Conservation (phyloP, 257 asterid species). For the Primulina huaijiensis region DNA sequence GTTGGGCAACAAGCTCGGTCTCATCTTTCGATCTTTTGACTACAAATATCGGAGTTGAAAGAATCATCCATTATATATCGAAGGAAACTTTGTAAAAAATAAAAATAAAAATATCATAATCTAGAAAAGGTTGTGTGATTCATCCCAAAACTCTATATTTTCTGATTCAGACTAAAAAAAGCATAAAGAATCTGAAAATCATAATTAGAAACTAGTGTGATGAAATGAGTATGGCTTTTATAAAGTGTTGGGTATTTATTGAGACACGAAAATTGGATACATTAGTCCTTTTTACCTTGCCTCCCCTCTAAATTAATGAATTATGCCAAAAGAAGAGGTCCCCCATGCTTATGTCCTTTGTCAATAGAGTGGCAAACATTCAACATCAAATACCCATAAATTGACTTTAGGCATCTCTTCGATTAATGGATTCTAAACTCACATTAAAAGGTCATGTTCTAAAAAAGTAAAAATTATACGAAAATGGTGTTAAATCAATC, state of each 20-base stretch:
- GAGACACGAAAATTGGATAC: background rate
- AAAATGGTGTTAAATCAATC: no score
- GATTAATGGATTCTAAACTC: background rate
- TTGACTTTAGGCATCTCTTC: background rate
- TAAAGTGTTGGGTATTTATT: background rate
- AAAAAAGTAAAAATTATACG: no score
- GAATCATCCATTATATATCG: no score
- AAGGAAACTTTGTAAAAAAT: no score
- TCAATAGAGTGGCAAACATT: background rate
- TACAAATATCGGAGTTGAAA: no score
- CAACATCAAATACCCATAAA: background rate
- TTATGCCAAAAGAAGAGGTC: background rate
- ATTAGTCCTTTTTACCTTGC: no score
- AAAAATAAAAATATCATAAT: no score
- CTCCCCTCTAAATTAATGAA: background rate
- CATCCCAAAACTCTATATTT: no score
- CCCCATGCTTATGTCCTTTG: background rate
- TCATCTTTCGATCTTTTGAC: no score
- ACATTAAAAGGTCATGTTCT: no score
- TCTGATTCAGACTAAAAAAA: no score
- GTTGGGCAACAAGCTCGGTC: no score
- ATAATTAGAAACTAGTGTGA: background rate
- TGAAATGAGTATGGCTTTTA: background rate
- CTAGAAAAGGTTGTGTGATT: background rate
- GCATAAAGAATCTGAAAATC: background rate